These are phyloP conservation scores for Cystofilobasidium bisporidii DNA, from an alignment of 768 basidiomycete genomes.

Conservation along the genomic window DNA sequence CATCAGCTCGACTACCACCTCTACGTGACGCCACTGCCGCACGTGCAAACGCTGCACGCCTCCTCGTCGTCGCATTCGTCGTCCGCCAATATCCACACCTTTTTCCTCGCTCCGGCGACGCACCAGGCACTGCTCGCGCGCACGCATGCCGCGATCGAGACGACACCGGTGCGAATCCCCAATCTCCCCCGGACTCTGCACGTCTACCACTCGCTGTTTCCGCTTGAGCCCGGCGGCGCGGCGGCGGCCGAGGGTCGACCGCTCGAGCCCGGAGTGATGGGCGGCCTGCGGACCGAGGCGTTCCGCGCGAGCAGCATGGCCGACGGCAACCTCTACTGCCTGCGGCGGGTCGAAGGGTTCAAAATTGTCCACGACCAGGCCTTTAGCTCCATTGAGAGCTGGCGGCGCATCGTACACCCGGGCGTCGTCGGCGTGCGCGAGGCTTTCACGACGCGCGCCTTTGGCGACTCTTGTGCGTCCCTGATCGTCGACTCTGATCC, in stretches of 20 bases:
- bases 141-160: slow-evolving; percentile 44
- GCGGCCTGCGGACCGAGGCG: slow-evolving; percentile 63
- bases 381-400: slow-evolving; percentile 70
- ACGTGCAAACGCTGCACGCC: slow-evolving; percentile 44
- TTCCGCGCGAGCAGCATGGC: slow-evolving; percentile 69
- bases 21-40: slow-evolving; percentile 63
- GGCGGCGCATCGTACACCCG: slow-evolving; percentile 77
- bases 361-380: slow-evolving; percentile 71
- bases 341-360: slow-evolving; percentile 83
- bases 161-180: slow-evolving; percentile 32
- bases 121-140: slow-evolving; percentile 53
- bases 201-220: slow-evolving; percentile 78
- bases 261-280: slow-evolving; percentile 48
- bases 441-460: slow-evolving; percentile 88
- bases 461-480: slow-evolving; percentile 77
- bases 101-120: slow-evolving; percentile 76
- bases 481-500: no score
- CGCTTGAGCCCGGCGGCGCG: slow-evolving; percentile 50
- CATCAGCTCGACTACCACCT: slow-evolving; percentile 82
- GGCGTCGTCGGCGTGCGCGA: slow-evolving; percentile 72
- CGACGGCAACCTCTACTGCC: slow-evolving; percentile 66
- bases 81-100: slow-evolving; percentile 42
- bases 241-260: slow-evolving; percentile 44
- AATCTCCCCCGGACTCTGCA: slow-evolving; percentile 67
- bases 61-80: slow-evolving; percentile 37